Evolutionary conservation across 2,329 filamentous ascomycete genomes (phyloP).

Genomic region (Ilyonectria robusta): DNA sequence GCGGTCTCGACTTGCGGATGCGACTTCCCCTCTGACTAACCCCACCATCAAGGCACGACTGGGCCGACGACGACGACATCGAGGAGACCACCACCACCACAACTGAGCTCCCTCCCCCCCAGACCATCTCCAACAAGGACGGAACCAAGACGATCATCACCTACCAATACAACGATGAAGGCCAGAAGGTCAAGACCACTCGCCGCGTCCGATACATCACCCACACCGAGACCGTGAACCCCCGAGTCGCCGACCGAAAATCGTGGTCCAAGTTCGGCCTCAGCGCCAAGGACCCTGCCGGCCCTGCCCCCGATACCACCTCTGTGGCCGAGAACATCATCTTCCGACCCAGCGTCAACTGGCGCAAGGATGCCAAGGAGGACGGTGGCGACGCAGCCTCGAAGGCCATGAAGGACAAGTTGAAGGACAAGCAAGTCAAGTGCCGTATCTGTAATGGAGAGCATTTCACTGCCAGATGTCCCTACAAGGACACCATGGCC

Average conservation of each 20-base stretch:
- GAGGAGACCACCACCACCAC: slow-evolving; percentile 73
- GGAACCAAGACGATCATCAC: slow-evolving; percentile 96
- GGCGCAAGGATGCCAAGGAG: slow-evolving; percentile 90
- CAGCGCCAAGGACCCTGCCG: slow-evolving; percentile 86
- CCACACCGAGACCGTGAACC: slow-evolving; percentile 95
- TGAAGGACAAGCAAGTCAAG: slow-evolving; percentile 99
- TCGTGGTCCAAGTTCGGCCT: slow-evolving; percentile 93
- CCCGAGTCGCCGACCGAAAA: slow-evolving; percentile 94
- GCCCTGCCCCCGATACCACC: slow-evolving; percentile 91
- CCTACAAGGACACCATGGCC: slow-evolving; percentile 99
- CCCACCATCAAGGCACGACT: slow-evolving; percentile 74
- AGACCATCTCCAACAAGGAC: slow-evolving; percentile 97
- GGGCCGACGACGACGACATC: slow-evolving; percentile 96
- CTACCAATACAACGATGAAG: slow-evolving; percentile 91
- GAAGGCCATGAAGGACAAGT: slow-evolving; percentile 82
- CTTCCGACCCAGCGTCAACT: slow-evolving; percentile 93
- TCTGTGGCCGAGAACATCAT: slow-evolving; percentile 98
- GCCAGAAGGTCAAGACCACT: slow-evolving; percentile 97
- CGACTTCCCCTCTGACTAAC: slow-evolving; percentile 51
- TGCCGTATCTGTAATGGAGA: slow-evolving; percentile 99
- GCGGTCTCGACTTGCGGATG: slow-evolving; percentile 32
- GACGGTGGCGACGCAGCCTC: slow-evolving; percentile 82
- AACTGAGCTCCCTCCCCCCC: slow-evolving; percentile 81
- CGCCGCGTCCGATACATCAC: slow-evolving; percentile 94
- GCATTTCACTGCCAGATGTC: slow-evolving; percentile 99